phyloP scores from a whole-genome alignment of 768 basidiomycete species.

The Rhodosporidiobolus odoratus region DNA sequence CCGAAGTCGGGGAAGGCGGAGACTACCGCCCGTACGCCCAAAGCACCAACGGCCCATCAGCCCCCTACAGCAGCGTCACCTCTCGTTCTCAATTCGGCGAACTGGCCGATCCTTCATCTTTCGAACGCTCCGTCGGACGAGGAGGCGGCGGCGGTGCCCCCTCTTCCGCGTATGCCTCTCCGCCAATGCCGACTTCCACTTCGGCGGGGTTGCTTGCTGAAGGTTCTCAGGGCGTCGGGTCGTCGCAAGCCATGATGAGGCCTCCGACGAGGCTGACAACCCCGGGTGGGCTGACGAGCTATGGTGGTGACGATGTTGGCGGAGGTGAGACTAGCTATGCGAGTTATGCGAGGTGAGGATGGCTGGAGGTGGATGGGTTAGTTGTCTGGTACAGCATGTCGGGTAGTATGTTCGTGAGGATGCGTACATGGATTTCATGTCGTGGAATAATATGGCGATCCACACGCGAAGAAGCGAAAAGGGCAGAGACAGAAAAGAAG shows the following conservation, averaged over 20 bases:
- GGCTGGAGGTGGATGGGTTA: not conserved
- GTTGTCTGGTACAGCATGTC: too few relatives aligned
- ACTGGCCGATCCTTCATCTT: not conserved
- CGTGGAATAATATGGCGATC: not conserved
- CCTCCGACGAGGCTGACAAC: slow-evolving; percentile 18
- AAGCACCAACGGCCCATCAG: not conserved
- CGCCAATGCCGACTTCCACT: not conserved
- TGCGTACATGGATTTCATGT: too few relatives aligned
- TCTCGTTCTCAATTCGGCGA: not conserved
- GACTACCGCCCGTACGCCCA: not conserved
- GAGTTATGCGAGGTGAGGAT: not conserved
- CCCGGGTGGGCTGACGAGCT: not conserved
- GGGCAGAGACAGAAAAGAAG: not conserved
- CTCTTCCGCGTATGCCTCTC: not conserved
- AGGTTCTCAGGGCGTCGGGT: too few relatives aligned
- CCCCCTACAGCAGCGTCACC: not conserved
- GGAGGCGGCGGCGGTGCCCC: not conserved
- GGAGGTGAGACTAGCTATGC: not conserved
- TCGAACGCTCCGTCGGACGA: not conserved
- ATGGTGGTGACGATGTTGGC: not conserved
- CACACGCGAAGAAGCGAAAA: not conserved
- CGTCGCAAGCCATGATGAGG: not conserved
- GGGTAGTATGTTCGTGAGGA: too few relatives aligned
- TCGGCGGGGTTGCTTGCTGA: not conserved
- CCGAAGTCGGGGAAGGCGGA: slow-evolving; percentile 4